phyloP scores from a whole-genome alignment of 352 stramenopile species.

The Thraustochytrium sp. region DNA sequence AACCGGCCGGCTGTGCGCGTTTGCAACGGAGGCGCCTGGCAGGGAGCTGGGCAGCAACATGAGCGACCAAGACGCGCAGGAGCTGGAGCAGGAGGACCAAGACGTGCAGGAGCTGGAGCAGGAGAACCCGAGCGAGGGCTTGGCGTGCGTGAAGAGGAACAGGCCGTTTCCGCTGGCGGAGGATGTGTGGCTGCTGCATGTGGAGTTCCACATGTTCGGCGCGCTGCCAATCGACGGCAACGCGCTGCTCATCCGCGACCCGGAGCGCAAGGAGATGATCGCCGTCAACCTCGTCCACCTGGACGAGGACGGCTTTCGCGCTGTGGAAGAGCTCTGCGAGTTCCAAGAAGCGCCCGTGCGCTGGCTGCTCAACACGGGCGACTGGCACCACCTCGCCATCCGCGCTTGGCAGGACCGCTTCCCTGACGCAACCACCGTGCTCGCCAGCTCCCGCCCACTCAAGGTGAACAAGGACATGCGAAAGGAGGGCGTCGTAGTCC shows the following conservation, averaged over 20 bases:
- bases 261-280: conserved; percentile 2
- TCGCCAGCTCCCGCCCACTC: neutral
- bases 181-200: neutral
- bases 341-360: neutral
- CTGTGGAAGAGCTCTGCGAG: conserved; percentile 10
- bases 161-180: neutral
- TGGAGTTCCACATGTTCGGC: neutral
- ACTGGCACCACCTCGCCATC: conserved; percentile 2
- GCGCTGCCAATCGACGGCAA: conserved; percentile 10
- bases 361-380: neutral
- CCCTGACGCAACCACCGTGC: neutral
- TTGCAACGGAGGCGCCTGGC: too few species aligned
- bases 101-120: neutral
- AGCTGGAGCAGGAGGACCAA: neutral
- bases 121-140: neutral
- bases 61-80: neutral
- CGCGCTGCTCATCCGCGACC: neutral
- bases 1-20: too few species aligned
- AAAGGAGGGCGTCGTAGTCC: neutral
- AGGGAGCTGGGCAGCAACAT: neutral
- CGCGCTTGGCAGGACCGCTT: neutral
- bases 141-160: neutral
- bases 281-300: neutral
- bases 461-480: neutral
- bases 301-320: conserved; percentile 4